Evolutionary conservation across 2,329 filamentous ascomycete species (phyloP).

Genomic region (Apiospora malaysiana): DNA sequence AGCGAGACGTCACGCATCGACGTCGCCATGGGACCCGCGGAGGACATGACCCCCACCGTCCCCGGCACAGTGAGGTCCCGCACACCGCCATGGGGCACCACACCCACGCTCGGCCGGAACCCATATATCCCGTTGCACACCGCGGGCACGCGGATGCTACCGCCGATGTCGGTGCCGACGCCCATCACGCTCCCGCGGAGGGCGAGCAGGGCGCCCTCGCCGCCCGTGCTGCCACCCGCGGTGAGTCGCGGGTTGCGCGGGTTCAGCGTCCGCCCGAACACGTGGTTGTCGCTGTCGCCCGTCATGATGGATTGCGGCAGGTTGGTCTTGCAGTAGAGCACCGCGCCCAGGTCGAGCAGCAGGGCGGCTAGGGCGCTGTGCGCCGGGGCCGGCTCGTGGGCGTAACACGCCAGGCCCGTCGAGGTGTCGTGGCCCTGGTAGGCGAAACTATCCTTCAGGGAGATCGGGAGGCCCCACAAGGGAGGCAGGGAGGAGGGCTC

Average conservation of each 20-base stretch:
- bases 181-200: slow-evolving; percentile 45
- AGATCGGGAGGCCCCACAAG: slow-evolving; percentile 35
- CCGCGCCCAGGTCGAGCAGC: slow-evolving; percentile 53
- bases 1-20: slow-evolving; percentile 55
- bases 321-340: slow-evolving; percentile 60
- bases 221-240: slow-evolving; percentile 39
- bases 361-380: slow-evolving; percentile 57
- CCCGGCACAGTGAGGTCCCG: slow-evolving; percentile 64
- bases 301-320: slow-evolving; percentile 40
- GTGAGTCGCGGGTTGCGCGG: slow-evolving; percentile 49
- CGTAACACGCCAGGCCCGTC: slow-evolving; percentile 54
- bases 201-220: slow-evolving; percentile 35
- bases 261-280: slow-evolving; percentile 56
- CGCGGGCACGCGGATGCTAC: slow-evolving; percentile 55
- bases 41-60: slow-evolving; percentile 68
- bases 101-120: slow-evolving; percentile 51
- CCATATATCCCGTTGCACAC: slow-evolving; percentile 55
- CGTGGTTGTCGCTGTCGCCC: slow-evolving; percentile 59
- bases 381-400: slow-evolving; percentile 53
- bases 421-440: slow-evolving; percentile 59
- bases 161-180: slow-evolving; percentile 59
- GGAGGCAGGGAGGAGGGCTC: slow-evolving; percentile 26
- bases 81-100: slow-evolving; percentile 61
- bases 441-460: slow-evolving; percentile 66
- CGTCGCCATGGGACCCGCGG: slow-evolving; percentile 64